Percentiles rank a stretch among this genome's conserved stretches.
These are phyloP conservation scores for Paramecium caudatum DNA, from an alignment of 73 alveolate species.

Conservation along the genomic window DNA sequence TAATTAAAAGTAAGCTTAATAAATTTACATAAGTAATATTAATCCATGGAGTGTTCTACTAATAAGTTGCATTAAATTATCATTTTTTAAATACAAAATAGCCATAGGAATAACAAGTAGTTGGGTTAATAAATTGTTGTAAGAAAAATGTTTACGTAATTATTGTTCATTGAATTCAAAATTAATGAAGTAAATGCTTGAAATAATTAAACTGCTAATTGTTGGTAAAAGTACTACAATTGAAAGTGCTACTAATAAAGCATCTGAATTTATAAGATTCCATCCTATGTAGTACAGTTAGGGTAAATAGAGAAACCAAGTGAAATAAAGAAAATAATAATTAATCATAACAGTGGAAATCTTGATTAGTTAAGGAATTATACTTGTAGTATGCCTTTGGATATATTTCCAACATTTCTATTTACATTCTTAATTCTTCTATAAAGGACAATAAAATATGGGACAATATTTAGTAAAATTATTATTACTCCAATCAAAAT, in stretches of 20 bases:
- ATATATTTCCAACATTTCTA: not conserved
- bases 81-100: not conserved
- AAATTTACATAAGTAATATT: not conserved
- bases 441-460: conserved; percentile 9
- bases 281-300: conserved; percentile 26
- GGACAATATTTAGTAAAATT: not conserved
- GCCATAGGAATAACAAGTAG: conserved; percentile 3
- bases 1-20: not conserved
- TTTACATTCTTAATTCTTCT: conserved; percentile 19
- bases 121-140: not conserved
- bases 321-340: conserved; percentile 14
- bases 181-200: conserved; percentile 35
- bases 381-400: conserved; percentile 34
- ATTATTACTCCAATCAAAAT: not conserved
- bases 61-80: not conserved
- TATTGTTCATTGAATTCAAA: conserved; percentile 51
- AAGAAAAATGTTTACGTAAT: conserved; percentile 12
- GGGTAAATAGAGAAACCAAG: conserved; percentile 48
- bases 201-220: not conserved
- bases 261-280: conserved; percentile 23
- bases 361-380: not conserved
- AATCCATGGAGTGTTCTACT: conserved; percentile 22
- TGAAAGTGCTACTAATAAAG: not conserved
- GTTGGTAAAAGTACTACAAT: not conserved
- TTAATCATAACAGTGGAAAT: not conserved